Conservation (phyloP, 2,329 filamentous ascomycete species). For the Nemania bipapillata region DNA sequence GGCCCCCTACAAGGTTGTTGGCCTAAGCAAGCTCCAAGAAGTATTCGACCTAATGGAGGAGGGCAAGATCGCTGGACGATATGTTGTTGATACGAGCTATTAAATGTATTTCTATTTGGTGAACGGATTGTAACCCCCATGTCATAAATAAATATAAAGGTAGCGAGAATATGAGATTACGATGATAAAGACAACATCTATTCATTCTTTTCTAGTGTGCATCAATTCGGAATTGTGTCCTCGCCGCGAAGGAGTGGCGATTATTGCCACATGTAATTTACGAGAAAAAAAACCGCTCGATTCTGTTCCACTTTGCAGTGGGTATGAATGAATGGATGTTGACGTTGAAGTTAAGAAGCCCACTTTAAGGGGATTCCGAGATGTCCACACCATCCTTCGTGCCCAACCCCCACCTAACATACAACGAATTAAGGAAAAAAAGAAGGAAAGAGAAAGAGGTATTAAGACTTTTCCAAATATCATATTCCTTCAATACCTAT, state of each 20-base stretch:
- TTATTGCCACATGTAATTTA: no score
- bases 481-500: no score
- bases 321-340: no score
- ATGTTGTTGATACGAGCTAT: constrained; percentile 79
- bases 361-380: no score
- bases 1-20: constrained; percentile 85
- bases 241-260: background rate
- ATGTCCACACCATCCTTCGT: no score
- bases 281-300: no score
- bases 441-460: no score
- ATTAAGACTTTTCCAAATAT: no score
- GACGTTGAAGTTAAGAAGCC: no score
- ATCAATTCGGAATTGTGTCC: background rate
- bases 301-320: no score
- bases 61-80: constrained; percentile 79
- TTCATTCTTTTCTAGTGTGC: background rate
- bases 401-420: no score
- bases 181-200: background rate
- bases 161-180: constrained; percentile 1
- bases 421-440: no score
- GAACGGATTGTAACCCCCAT: background rate
- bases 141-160: background rate
- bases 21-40: constrained; percentile 79
- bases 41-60: constrained; percentile 81
- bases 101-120: constrained; percentile 52